These are phyloP conservation scores for Aspergillus eucalypticola DNA, from an alignment of 2,329 filamentous ascomycete species.

Conservation along the genomic window DNA sequence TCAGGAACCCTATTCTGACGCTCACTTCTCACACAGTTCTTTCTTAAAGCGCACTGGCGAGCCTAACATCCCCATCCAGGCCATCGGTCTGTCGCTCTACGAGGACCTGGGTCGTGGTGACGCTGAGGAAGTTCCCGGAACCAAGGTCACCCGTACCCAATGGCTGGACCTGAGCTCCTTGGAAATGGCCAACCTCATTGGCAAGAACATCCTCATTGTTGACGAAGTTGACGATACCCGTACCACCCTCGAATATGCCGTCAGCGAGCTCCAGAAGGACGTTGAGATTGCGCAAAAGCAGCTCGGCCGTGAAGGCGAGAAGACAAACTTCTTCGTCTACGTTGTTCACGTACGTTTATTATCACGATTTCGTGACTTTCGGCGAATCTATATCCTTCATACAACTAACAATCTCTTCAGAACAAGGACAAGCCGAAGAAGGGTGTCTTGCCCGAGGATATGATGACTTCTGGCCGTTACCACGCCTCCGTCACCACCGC, in stretches of 20 bases:
- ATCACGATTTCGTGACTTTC: not conserved
- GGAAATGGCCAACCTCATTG: slow-evolving; percentile 84
- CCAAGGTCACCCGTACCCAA: slow-evolving; percentile 95
- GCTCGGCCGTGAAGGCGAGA: slow-evolving; percentile 66
- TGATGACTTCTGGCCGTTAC: slow-evolving; percentile 74
- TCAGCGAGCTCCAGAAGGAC: slow-evolving; percentile 91
- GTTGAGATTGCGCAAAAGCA: slow-evolving; percentile 77
- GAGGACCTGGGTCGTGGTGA: slow-evolving; percentile 70
- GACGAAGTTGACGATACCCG: slow-evolving; percentile 96
- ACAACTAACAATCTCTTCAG: slow-evolving; percentile 42
- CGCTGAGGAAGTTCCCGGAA: slow-evolving; percentile 75
- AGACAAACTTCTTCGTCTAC: slow-evolving; percentile 91
- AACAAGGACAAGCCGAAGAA: slow-evolving; percentile 99
- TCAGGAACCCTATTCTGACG: slow-evolving; percentile 7
- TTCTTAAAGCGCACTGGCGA: slow-evolving; percentile 87
- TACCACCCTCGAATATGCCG: slow-evolving; percentile 91
- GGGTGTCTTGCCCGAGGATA: slow-evolving; percentile 74
- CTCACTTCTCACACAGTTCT: slow-evolving; percentile 53
- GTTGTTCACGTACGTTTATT: slow-evolving; percentile 75
- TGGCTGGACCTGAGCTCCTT: slow-evolving; percentile 91
- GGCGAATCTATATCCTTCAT: not conserved
- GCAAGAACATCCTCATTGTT: slow-evolving; percentile 88
- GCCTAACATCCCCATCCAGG: slow-evolving; percentile 98
- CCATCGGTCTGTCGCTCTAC: slow-evolving; percentile 96
- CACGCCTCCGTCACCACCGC: slow-evolving; percentile 80